Conservation (phyloP, 208 protist species). For the Leishmania tarentolae region DNA sequence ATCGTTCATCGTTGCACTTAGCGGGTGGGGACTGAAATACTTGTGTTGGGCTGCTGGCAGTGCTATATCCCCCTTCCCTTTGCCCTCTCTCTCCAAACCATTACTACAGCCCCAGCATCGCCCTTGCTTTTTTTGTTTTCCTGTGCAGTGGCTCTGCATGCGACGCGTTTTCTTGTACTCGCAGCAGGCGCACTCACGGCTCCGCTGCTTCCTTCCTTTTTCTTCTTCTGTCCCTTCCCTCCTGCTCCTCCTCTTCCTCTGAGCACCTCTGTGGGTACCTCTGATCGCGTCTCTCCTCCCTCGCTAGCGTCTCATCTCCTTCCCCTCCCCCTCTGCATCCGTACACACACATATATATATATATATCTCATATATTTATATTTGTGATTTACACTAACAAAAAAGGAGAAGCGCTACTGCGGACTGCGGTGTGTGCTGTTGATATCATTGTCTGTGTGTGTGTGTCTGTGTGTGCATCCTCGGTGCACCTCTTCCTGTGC, state of each 20-base stretch:
- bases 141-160: background rate
- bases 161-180: background rate
- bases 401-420: background rate
- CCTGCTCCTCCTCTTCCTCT: background rate
- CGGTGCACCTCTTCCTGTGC: background rate
- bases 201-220: background rate
- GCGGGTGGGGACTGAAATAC: background rate
- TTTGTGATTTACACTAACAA: background rate
- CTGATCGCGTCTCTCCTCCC: background rate
- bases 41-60: background rate
- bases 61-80: background rate
- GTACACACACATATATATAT: background rate
- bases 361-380: background rate
- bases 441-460: background rate
- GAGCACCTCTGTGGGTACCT: background rate
- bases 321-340: background rate
- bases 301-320: background rate
- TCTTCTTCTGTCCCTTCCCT: background rate
- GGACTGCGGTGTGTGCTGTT: background rate
- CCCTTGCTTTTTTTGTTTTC: background rate
- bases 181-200: background rate
- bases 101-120: background rate
- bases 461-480: background rate
- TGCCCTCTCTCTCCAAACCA: no score
- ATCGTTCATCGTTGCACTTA: background rate